Base-by-base conservation (phyloP, 805 yeast genomes). In the Wickerhamiella lipophila region DNA sequence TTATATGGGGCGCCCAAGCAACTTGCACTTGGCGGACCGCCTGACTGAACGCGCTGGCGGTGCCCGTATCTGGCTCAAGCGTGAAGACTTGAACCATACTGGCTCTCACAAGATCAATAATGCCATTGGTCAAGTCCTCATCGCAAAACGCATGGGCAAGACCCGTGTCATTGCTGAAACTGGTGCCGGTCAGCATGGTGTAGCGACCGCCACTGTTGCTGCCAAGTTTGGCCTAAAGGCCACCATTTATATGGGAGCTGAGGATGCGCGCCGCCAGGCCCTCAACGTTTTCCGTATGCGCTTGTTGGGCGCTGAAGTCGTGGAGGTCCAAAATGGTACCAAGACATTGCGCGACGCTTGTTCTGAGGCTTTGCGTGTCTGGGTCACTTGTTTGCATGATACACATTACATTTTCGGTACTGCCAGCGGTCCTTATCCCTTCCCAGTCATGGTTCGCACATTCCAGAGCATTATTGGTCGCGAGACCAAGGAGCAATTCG, bases 381-480 rank as follows among this genome's bases (percentile, higher is more conserved):
- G 99, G 99, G 96, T 89, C 43, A 78, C 95, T 3, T 75, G 88
- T 58, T 72, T 92, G 55, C 72, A 78, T 55, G 70, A 83, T 34
- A 92, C 98, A 6, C 96, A 92, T 67, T 92, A 89, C 64, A 82
- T 89, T 55, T 95, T 92, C 47, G 99, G 99, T 47, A 86, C 96
- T 2, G 98, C 97, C 41, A 89, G 92, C 63, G 99, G 99, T 34
- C 99, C 99, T 35, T 97, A 92, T 66, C 99, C 99, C 44, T 92
- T 87, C 72, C 99, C 99, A 54, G 87, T 95, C 16, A 75, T 92
- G 65, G 99, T 92, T 29, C 82, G 97, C 70, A 89, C 98, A 15
- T 88, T 92, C 86, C 99, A 92, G 74, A 78, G 88, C 63, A 94
- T 92, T 29, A 92, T 92, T 67, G 99, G 99, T 58, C 73, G 78